phyloP scores from a whole-genome alignment of 768 basidiomycete species.

The Russula sp. region DNA sequence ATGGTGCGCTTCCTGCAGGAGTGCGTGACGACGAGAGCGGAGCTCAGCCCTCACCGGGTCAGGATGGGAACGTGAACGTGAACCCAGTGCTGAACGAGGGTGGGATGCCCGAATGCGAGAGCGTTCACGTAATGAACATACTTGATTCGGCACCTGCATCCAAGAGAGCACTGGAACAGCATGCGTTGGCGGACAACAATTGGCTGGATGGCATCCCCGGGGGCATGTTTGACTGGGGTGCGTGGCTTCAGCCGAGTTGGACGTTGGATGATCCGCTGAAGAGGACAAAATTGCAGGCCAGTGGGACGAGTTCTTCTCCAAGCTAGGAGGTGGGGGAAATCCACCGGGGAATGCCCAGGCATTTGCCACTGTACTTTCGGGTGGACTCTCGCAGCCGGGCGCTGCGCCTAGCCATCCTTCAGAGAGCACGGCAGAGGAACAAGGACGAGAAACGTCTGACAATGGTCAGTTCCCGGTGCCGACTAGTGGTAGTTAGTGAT shows the following conservation, averaged over 20 bases:
- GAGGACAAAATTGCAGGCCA: conserved; percentile 43
- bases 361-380: background rate
- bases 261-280: conserved; percentile 5
- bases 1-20: conserved; percentile 8
- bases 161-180: conserved; percentile 46
- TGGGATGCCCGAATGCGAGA: conserved; percentile 30
- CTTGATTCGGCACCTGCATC: conserved; percentile 54
- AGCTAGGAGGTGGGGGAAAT: conserved; percentile 25
- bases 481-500: background rate
- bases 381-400: background rate
- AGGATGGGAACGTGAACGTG: conserved; percentile 44
- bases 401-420: background rate
- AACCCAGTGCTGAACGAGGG: conserved; percentile 66
- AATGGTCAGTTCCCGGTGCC: background rate
- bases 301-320: conserved; percentile 77
- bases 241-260: conserved; percentile 23
- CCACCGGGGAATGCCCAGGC: background rate
- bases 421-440: background rate
- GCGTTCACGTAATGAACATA: conserved; percentile 73
- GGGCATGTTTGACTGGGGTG: conserved; percentile 85
- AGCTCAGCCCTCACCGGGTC: conserved; percentile 50
- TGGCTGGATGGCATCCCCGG: conserved; percentile 76
- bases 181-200: conserved; percentile 57
- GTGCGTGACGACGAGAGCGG: conserved; percentile 1
- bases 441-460: background rate